These are phyloP conservation scores for Aureobasidium namibiae DNA, from an alignment of 2,329 filamentous ascomycete genomes.

Conservation along the genomic window DNA sequence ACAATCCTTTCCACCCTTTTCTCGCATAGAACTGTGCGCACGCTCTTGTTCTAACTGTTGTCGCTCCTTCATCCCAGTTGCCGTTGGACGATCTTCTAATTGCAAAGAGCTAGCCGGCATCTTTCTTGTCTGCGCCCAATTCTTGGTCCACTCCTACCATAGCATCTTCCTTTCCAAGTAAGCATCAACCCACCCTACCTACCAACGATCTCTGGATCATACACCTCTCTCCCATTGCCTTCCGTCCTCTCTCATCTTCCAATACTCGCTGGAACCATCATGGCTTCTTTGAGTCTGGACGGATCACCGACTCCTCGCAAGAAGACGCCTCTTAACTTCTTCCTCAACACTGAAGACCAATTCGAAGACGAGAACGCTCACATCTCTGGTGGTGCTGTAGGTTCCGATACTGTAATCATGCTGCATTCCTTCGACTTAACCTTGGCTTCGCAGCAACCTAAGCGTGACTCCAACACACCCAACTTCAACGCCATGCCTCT, in stretches of 20 bases:
- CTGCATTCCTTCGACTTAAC: conserved; percentile 7
- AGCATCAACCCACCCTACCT: not conserved
- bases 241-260: conserved; percentile 4
- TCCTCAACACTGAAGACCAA: conserved; percentile 5
- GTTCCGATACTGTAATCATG: not conserved
- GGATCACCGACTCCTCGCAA: conserved; percentile 36
- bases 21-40: not conserved
- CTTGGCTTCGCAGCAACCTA: not conserved
- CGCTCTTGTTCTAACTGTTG: conserved; percentile 2
- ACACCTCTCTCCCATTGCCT: not conserved
- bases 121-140: not conserved
- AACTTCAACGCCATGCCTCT: conserved; percentile 22
- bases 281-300: conserved; percentile 26
- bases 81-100: not conserved
- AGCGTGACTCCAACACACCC: conserved; percentile 1
- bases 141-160: not conserved
- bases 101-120: not conserved
- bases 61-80: conserved; percentile 7
- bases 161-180: conserved; percentile 7
- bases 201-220: not conserved
- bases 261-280: conserved; percentile 19
- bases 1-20: not conserved
- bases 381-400: not conserved
- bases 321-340: conserved; percentile 21
- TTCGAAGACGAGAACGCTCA: conserved; percentile 7